phyloP scores from a whole-genome alignment of 495 filamentous ascomycete species.

The Schizothecium vesticola region DNA sequence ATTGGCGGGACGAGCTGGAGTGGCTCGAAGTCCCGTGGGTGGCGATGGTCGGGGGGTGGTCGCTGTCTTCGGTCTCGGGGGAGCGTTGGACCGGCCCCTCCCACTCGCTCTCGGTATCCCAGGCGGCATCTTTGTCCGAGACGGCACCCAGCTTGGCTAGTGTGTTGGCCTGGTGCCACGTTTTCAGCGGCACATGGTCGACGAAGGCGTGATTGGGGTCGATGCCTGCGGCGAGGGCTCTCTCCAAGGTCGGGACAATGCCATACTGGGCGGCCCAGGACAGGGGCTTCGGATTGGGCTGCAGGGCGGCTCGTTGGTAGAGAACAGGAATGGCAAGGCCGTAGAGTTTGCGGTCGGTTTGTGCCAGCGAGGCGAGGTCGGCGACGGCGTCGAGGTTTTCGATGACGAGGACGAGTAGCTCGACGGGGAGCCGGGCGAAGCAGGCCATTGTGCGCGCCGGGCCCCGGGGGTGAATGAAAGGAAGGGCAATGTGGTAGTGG shows the following conservation, averaged over 20 bases:
- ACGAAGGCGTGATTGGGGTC: constrained; percentile 23
- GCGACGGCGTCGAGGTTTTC: constrained; percentile 20
- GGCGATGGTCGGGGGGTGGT: constrained; percentile 12
- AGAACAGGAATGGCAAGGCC: constrained; percentile 19
- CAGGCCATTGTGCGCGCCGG: not conserved
- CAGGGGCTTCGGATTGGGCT: constrained; percentile 18
- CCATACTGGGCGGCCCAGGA: constrained; percentile 27
- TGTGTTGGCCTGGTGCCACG: constrained; percentile 16
- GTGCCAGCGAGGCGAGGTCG: constrained; percentile 25
- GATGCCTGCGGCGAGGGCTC: constrained; percentile 23
- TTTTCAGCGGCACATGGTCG: constrained; percentile 10
- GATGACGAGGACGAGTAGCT: constrained; percentile 26
- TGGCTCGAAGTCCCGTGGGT: constrained; percentile 14
- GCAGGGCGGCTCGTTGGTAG: constrained; percentile 21
- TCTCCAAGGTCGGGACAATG: constrained; percentile 17
- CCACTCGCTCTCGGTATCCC: constrained; percentile 18
- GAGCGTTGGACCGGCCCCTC: constrained; percentile 15
- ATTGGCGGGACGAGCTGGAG: constrained; percentile 13
- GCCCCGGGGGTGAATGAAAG: not conserved
- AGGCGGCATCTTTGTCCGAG: constrained; percentile 11
- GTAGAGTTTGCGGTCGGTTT: constrained; percentile 16
- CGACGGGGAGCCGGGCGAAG: constrained; percentile 19
- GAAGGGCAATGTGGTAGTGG: not conserved
- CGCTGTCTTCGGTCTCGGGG: constrained; percentile 19
- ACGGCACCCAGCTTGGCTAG: not conserved